phyloP scores from a whole-genome alignment of 345 rosid genomes.

The Linum tenue region DNA sequence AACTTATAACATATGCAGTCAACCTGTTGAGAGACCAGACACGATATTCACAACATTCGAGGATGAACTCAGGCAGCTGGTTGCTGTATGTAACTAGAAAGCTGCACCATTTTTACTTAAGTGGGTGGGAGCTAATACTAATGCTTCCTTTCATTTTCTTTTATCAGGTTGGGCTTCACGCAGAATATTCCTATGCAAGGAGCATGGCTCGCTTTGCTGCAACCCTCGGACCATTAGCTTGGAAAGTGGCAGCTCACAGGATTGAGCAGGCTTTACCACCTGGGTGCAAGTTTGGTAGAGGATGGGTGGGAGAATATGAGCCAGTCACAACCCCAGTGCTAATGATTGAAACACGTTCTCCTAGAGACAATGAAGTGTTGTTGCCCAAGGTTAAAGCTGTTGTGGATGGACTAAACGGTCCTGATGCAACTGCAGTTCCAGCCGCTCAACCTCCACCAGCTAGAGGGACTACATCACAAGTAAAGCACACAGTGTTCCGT shows the following conservation, averaged over 20 bases:
- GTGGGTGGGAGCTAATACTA: constrained; percentile 3
- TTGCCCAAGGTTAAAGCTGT: constrained; percentile 26
- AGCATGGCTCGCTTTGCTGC: constrained; percentile 85
- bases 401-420: constrained; percentile 26
- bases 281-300: constrained; percentile 68
- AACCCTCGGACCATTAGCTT: constrained; percentile 70
- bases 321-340: constrained; percentile 81
- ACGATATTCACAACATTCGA: constrained; percentile 80
- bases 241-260: constrained; percentile 74
- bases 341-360: constrained; percentile 35
- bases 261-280: constrained; percentile 63
- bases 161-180: constrained; percentile 76
- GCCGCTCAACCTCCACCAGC: constrained; percentile 21
- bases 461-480: constrained; percentile 26
- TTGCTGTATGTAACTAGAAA: constrained; percentile 50
- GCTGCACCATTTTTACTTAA: background rate
- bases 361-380: constrained; percentile 29
- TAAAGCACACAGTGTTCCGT: constrained; percentile 29
- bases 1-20: constrained; percentile 45
- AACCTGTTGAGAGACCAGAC: constrained; percentile 36
- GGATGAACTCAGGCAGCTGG: constrained; percentile 67
- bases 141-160: constrained; percentile 8
- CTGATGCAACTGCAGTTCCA: constrained; percentile 19
- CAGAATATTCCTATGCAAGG: constrained; percentile 71
- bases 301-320: constrained; percentile 89